A percentile compares a stretch with the other conserved stretches of the same genome.
phyloP scores from a whole-genome alignment of 148 eudicot genomes.

The Silene uniflora region DNA sequence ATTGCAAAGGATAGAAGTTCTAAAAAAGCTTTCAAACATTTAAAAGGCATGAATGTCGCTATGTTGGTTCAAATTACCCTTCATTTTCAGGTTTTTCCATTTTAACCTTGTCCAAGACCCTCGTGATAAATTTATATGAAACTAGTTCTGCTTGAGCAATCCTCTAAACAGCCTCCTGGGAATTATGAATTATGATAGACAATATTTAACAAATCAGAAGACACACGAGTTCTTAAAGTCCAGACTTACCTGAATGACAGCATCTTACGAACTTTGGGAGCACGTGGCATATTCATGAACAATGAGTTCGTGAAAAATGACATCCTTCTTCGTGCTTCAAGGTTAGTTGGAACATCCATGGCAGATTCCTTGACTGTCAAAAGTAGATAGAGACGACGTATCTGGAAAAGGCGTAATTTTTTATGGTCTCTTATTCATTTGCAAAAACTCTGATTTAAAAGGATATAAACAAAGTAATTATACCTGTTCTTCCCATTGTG shows the following conservation, averaged over 20 bases:
- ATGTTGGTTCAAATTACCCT: neutral
- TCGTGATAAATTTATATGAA: neutral
- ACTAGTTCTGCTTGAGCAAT: neutral
- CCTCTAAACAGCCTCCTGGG: neutral
- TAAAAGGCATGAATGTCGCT: neutral
- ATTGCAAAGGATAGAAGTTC: neutral
- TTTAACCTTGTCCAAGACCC: neutral
- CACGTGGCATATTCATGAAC: conserved; percentile 82
- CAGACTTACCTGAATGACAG: conserved; percentile 64
- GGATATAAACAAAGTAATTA: neutral
- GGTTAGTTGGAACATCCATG: conserved; percentile 69
- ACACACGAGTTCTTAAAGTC: neutral
- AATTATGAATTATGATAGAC: neutral
- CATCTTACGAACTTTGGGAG: conserved; percentile 77
- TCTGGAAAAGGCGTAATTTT: conserved; percentile 33
- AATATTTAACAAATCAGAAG: neutral
- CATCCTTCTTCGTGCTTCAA: conserved; percentile 78
- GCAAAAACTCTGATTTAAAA: neutral
- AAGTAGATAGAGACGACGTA: conserved; percentile 68
- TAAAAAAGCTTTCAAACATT: neutral
- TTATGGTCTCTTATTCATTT: conserved; percentile 10
- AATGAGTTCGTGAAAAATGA: conserved; percentile 72
- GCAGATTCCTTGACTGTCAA: conserved; percentile 78
- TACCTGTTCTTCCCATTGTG: conserved; percentile 98
- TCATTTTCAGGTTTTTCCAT: neutral